A percentile compares a stretch with the other conserved stretches of the same genome.
Conservation (phyloP, 345 rosid genomes). For the Hibiscus mutabilis region DNA sequence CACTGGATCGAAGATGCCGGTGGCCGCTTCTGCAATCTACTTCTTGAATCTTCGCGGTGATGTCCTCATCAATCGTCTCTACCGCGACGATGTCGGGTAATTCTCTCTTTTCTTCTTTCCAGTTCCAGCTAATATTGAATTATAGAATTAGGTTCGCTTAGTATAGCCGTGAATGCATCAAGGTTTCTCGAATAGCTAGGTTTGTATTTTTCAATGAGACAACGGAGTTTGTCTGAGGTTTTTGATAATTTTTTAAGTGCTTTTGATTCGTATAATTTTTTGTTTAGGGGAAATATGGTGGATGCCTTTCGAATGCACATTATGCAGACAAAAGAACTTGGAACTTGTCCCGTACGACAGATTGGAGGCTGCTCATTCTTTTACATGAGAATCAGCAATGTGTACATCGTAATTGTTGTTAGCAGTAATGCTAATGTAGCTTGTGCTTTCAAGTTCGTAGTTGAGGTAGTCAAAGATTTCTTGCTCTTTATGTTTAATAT, state of each 20-base stretch:
- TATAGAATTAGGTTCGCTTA: not conserved
- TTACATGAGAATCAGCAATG: not conserved
- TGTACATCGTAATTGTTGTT: not conserved
- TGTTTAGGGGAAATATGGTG: conserved; percentile 16
- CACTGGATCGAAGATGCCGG: conserved; percentile 5
- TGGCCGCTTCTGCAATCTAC: conserved; percentile 36
- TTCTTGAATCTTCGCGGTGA: conserved; percentile 98
- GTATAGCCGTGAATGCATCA: not conserved
- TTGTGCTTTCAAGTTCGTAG: not conserved
- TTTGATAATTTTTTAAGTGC: not conserved
- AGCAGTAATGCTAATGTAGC: not conserved
- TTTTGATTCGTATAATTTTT: not conserved
- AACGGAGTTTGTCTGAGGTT: not conserved
- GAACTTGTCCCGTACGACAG: not conserved
- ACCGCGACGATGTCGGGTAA: conserved; percentile 18
- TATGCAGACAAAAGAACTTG: not conserved
- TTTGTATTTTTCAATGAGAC: not conserved
- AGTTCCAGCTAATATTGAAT: not conserved
- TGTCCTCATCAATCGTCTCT: conserved; percentile 96
- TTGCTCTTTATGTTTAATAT: not conserved
- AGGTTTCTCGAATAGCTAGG: not conserved
- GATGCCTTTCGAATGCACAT: conserved; percentile 1
- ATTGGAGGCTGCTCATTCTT: not conserved
- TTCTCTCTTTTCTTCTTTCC: not conserved
- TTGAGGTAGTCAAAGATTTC: not conserved